phyloP scores from a whole-genome alignment of 225 moss, liverwort and hornwort genomes.

The Antitrichia curtipendula region DNA sequence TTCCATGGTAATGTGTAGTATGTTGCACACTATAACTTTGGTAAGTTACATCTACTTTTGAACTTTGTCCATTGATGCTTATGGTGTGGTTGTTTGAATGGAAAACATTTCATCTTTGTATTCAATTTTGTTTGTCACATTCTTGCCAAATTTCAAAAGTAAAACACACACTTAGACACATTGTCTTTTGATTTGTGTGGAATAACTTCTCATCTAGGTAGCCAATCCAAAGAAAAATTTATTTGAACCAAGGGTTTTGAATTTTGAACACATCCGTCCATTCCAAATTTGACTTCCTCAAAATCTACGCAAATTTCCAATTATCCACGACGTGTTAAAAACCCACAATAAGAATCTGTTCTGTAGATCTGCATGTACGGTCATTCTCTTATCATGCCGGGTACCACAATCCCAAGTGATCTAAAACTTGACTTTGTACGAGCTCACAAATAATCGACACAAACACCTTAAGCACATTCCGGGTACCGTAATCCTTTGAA shows the following conservation, averaged over 20 bases:
- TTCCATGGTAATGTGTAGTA: no score
- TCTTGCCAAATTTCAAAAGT: no score
- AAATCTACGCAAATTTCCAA: background rate
- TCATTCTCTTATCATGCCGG: background rate
- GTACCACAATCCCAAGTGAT: background rate
- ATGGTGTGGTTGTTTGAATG: no score
- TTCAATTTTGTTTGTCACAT: no score
- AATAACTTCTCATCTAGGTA: background rate
- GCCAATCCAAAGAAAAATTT: background rate
- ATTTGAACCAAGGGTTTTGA: background rate
- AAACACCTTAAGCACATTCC: background rate
- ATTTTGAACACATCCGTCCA: no score
- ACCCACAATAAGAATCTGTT: background rate
- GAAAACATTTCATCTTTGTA: no score
- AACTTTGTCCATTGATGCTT: no score
- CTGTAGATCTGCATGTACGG: background rate
- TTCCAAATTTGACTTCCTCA: background rate
- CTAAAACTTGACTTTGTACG: background rate
- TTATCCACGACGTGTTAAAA: no score
- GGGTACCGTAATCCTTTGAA: background rate
- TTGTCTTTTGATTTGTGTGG: no score
- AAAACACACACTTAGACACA: no score
- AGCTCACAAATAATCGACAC: background rate
- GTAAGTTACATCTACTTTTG: no score
- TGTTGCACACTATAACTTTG: no score